Evolutionary conservation across 257 asterid genomes (phyloP), one percentile per base, ranked within the genome.

Genomic region (Solanum appendiculatum): DNA sequence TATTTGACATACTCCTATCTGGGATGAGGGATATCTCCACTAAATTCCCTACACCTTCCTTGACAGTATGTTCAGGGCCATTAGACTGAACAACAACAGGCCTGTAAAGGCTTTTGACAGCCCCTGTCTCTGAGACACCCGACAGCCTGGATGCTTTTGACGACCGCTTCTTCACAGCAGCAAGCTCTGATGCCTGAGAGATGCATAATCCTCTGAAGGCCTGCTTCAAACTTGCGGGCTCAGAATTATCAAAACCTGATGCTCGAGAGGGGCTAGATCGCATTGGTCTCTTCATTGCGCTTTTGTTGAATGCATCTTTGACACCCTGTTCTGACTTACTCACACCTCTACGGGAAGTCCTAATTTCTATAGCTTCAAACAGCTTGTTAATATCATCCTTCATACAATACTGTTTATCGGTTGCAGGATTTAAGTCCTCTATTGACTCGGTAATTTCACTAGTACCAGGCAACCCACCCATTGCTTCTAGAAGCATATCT

Each of bases 111-210:
- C 90, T 92, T 88, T 88, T 91, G 89, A 90, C 80, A 72, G 93
- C 89, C 87, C 93, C 95, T 15, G 88, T 86, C 90, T 91, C 93
- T 3, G 92, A 89, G 78, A 87, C 69, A 68, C 91, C 91, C 6
- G 95, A 89, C 40, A 93, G 89, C 78, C 92, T 87, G 13, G 95
- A 89, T 4, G 90, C 91, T 88, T 92, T 94, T 9, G 91, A 88
- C 80, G 91, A 58, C 46, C 94, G 91, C 85, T 93, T 96, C 94
- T 94, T 97, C 80, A 93, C 88, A 74, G 98, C 95, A 54, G 99
- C 99, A 96, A 95, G 93, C 90, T 94, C 98, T 1, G 99, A 97
- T 70, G 99, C 99, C 87, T 97, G 99, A 85, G 99, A 94, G 87
- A 97, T 94, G 93, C 98, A 94, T 90, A 95, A 88, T 83, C 99